A percentile compares a stretch with the other conserved stretches of the same genome.
These are phyloP conservation scores for Lentinula sp. DNA, from an alignment of 768 basidiomycete genomes.

Conservation along the genomic window DNA sequence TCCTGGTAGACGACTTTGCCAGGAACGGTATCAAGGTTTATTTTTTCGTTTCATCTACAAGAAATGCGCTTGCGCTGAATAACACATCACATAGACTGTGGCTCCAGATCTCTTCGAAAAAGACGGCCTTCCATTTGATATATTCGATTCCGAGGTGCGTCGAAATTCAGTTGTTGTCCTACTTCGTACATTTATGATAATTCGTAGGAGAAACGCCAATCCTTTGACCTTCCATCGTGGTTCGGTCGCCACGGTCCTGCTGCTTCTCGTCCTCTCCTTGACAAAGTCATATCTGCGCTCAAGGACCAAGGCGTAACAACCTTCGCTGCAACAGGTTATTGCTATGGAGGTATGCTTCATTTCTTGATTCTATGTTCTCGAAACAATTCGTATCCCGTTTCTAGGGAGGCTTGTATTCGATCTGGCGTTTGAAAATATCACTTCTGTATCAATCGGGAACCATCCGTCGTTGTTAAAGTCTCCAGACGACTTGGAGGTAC, in stretches of 20 bases:
- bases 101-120: conserved; percentile 9
- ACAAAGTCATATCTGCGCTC: conserved; percentile 52
- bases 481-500: conserved; percentile 58
- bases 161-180: background rate
- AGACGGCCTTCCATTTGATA: conserved; percentile 8
- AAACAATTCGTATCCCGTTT: background rate
- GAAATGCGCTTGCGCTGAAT: background rate
- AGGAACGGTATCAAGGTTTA: conserved; percentile 10
- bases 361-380: background rate
- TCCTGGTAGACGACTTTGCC: conserved; percentile 11
- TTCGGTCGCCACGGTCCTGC: conserved; percentile 25
- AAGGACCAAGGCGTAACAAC: conserved; percentile 51
- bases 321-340: conserved; percentile 63
- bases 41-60: background rate
- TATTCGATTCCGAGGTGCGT: background rate
- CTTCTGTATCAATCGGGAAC: conserved; percentile 40
- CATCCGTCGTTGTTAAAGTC: conserved; percentile 60
- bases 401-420: conserved; percentile 54
- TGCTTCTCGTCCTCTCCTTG: conserved; percentile 38
- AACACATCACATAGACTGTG: conserved; percentile 5
- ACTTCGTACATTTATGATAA: background rate
- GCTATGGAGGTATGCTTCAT: conserved; percentile 48
- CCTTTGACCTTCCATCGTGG: conserved; percentile 2
- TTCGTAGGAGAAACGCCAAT: background rate
- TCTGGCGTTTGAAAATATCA: conserved; percentile 48